Percentiles rank a stretch among this genome's conserved stretches.
Conservation (phyloP, 306 rosid genomes). For the Cercis canadensis region DNA sequence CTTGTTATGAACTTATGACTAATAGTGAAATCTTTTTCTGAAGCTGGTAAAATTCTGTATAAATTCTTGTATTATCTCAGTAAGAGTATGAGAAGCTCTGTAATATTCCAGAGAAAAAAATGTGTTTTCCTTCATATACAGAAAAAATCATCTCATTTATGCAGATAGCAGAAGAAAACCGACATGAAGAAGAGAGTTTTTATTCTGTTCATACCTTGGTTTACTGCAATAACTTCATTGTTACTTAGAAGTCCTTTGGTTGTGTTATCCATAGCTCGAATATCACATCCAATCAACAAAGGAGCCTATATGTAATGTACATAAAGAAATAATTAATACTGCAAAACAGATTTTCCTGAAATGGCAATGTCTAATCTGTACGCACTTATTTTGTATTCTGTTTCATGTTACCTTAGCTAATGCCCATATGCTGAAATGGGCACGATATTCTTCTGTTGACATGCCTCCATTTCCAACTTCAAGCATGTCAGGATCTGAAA, state of each 20-base stretch:
- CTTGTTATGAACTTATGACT: too few relatives aligned
- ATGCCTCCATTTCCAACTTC: constrained; percentile 82
- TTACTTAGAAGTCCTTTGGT: constrained; percentile 53
- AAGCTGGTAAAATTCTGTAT: too few relatives aligned
- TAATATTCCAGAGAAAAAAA: too few relatives aligned
- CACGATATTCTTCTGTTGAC: constrained; percentile 65
- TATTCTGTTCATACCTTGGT: constrained; percentile 53
- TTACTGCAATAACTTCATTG: constrained; percentile 62
- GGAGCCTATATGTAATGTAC: constrained; percentile 54
- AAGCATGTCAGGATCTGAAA: constrained; percentile 77
- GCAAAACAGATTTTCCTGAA: neutral
- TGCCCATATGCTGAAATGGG: constrained; percentile 83
- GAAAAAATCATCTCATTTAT: too few relatives aligned
- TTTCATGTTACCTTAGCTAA: constrained; percentile 53
- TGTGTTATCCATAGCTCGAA: constrained; percentile 51
- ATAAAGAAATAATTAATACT: neutral
- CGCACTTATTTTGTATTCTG: too few relatives aligned
- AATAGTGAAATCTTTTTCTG: too few relatives aligned
- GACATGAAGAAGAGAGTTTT: neutral
- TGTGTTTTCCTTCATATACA: too few relatives aligned
- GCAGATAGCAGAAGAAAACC: too few relatives aligned
- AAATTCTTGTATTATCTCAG: too few relatives aligned
- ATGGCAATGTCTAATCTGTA: neutral
- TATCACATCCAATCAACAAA: constrained; percentile 63
- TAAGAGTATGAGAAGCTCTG: too few relatives aligned